phyloP scores from a whole-genome alignment of 257 asterid species.

The Ilex aquifolium region DNA sequence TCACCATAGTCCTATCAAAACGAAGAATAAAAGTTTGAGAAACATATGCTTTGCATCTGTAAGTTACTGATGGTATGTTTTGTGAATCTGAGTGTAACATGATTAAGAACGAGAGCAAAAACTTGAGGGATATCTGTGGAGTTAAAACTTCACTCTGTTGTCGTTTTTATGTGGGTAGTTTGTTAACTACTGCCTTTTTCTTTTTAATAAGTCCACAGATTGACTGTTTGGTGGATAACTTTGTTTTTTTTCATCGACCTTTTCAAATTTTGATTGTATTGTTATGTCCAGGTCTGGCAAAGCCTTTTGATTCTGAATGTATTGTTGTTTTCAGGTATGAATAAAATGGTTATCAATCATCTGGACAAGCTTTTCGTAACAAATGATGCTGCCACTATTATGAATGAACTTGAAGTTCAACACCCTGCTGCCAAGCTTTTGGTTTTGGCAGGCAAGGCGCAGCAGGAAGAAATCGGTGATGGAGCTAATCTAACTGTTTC shows the following conservation, averaged over 20 bases:
- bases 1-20: too few relatives aligned
- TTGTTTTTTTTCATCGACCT: neutral
- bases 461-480: slow-evolving; percentile 94
- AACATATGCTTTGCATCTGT: too few relatives aligned
- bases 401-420: slow-evolving; percentile 95
- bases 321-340: slow-evolving; percentile 62
- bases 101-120: too few relatives aligned
- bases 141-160: too few relatives aligned
- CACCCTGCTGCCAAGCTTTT: slow-evolving; percentile 97
- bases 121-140: too few relatives aligned
- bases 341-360: slow-evolving; percentile 97
- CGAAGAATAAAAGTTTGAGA: too few relatives aligned
- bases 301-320: neutral
- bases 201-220: neutral
- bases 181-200: too few relatives aligned
- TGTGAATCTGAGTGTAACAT: too few relatives aligned
- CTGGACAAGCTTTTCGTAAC: slow-evolving; percentile 90
- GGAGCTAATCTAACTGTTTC: slow-evolving; percentile 93
- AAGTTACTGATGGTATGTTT: too few relatives aligned
- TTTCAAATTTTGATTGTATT: neutral
- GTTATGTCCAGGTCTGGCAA: neutral
- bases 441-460: slow-evolving; percentile 96
- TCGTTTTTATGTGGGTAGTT: too few relatives aligned
- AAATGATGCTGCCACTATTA: slow-evolving; percentile 94
- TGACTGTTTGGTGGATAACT: neutral